Evolutionary conservation across 306 rosid species (phyloP), one percentile per base, ranked within the genome.

Genomic region (Rubus parviflorus): DNA sequence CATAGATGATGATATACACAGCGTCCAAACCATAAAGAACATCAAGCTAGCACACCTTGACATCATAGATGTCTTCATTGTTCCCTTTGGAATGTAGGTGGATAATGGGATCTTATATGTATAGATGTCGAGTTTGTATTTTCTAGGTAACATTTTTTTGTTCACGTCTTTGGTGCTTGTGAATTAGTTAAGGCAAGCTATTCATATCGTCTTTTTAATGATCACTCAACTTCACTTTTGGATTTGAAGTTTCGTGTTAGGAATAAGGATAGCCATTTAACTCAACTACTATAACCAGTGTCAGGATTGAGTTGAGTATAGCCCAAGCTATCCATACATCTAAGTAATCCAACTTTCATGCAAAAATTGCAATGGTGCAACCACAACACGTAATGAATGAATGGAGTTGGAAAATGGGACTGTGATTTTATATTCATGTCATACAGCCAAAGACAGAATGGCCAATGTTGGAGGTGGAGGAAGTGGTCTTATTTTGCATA

Each of bases 131-230:
- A 56, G 85, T 83, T 83, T 70, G 25, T 35, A 70, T 70, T 80
- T 47, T 73, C 63, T 74, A 61, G 53, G 70, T 76, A 74, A 62
- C 7, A 37, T 78, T 64, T 70, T 84, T 43, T 20, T 65, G 53
- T 58, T 62, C 89, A 85, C 78, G 82, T 74, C 37, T 82, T 85
- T 77, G 52, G 79, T 81, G 84, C 81, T 81, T 75, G 67, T 15
- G 73, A 79, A 53, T 87, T 84, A 38, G 63, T 38, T 74, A 66
- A 72, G 83, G 81, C 85, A 85, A 70, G 79, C 72, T 53, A 82
- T 72, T 71, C 58, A 19, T 56, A 19, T 46, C 1, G 56, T 60
- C 9, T 68, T 70, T 70, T 1, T 23, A 46, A 49, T 19, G 80
- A 61, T 46, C 61, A 60, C 22, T 68, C 54, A 68, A 67, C 69